These are phyloP conservation scores for Bremia lactucae DNA, from an alignment of 352 stramenopile species.

Conservation along the genomic window DNA sequence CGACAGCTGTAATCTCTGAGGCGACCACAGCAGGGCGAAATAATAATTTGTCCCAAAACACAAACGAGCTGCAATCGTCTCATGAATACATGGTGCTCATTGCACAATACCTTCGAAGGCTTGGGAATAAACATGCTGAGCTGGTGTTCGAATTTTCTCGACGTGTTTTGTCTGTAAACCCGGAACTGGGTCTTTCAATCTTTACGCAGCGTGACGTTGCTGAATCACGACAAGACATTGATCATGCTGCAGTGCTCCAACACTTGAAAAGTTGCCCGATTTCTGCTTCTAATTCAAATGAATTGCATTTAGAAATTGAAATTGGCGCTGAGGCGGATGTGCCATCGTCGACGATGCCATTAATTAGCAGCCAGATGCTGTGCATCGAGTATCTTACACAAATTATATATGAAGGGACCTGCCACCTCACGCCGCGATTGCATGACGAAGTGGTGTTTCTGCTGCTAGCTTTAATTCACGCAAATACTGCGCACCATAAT, in stretches of 20 bases:
- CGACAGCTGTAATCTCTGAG: slow-evolving; percentile 8
- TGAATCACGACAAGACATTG: slow-evolving; percentile 42
- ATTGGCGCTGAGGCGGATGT: slow-evolving; percentile 2
- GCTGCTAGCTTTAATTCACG: slow-evolving; percentile 57
- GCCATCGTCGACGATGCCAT: slow-evolving; percentile 24
- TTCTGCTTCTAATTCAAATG: slow-evolving; percentile 1
- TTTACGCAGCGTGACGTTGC: slow-evolving; percentile 61
- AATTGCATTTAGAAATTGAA: slow-evolving; percentile 2
- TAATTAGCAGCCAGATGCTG: slow-evolving; percentile 52
- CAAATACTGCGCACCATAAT: slow-evolving; percentile 21
- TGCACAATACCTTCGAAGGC: slow-evolving; percentile 47
- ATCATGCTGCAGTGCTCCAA: slow-evolving; percentile 42
- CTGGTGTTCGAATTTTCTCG: slow-evolving; percentile 79
- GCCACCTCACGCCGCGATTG: slow-evolving; percentile 29
- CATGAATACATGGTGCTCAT: slow-evolving; percentile 52
- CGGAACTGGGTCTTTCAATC: slow-evolving; percentile 53
- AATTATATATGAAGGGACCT: slow-evolving; percentile 37
- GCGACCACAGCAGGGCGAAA: background rate
- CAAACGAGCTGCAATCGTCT: slow-evolving; percentile 21
- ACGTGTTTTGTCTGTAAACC: slow-evolving; percentile 44
- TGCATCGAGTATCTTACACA: slow-evolving; percentile 75
- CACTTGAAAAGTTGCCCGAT: slow-evolving; percentile 58
- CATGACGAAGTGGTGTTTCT: slow-evolving; percentile 78
- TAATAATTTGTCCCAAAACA: background rate
- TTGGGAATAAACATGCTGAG: slow-evolving; percentile 52